Conservation (phyloP, 2,329 filamentous ascomycete species). For the Corynespora cassiicola region DNA sequence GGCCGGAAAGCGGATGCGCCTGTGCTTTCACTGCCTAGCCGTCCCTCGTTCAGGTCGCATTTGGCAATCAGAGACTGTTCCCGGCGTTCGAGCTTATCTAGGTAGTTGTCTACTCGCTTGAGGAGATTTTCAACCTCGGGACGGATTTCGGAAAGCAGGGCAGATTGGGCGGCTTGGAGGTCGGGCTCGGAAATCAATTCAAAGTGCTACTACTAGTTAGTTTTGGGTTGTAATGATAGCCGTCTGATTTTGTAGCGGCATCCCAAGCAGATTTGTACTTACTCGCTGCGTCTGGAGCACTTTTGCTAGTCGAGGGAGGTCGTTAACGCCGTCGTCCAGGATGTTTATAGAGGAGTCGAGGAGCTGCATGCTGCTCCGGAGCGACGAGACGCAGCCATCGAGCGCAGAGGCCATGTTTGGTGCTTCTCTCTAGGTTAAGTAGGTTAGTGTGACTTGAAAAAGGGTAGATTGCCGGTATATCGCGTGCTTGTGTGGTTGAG, state of each 20-base stretch:
- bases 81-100: constrained; percentile 81
- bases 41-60: constrained; percentile 81
- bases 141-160: constrained; percentile 87
- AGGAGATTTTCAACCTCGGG: constrained; percentile 83
- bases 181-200: constrained; percentile 88
- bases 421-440: background rate
- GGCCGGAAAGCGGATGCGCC: constrained; percentile 29
- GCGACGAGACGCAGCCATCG: constrained; percentile 65
- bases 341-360: constrained; percentile 69
- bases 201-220: too few relatives aligned
- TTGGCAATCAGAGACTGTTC: constrained; percentile 85
- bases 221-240: too few relatives aligned
- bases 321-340: constrained; percentile 67
- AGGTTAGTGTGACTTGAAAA: background rate
- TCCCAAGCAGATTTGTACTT: too few relatives aligned
- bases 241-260: too few relatives aligned
- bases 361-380: constrained; percentile 66
- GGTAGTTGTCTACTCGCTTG: constrained; percentile 79
- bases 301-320: constrained; percentile 68
- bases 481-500: constrained; percentile 47
- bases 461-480: background rate
- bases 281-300: constrained; percentile 69
- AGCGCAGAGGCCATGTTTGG: constrained; percentile 51
- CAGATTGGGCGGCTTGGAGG: constrained; percentile 80
- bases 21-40: constrained; percentile 54